A percentile compares a stretch with the other conserved stretches of the same genome.
Evolutionary conservation across 169 alveolate genomes (phyloP).

Genomic region (Hammondia hammondi): DNA sequence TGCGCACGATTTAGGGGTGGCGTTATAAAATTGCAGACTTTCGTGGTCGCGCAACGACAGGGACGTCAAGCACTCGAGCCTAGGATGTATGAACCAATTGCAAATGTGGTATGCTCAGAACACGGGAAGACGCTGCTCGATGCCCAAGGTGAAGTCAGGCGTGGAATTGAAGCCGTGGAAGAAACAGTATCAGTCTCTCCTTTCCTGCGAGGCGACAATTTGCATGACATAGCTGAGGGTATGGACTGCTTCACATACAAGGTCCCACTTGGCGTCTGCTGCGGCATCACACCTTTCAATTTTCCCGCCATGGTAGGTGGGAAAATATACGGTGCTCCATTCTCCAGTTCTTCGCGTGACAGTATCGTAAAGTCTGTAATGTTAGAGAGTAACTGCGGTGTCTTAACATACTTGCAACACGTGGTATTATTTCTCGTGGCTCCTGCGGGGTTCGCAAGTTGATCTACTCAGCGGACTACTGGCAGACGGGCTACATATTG

Average conservation of each 20-base stretch:
- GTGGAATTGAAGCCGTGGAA: constrained; percentile 88
- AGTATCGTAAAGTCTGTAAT: no score
- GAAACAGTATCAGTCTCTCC: constrained; percentile 76
- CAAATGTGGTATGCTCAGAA: constrained; percentile 59
- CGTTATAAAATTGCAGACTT: background rate
- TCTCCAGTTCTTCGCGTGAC: no score
- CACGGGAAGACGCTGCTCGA: constrained; percentile 86
- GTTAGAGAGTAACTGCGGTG: no score
- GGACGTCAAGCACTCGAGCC: background rate
- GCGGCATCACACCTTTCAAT: constrained; percentile 86
- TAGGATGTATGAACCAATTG: background rate
- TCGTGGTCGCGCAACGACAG: background rate
- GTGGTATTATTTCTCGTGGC: no score
- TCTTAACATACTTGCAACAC: no score
- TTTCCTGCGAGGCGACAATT: constrained; percentile 81
- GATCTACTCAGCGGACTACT: no score
- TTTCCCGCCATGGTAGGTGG: constrained; percentile 85
- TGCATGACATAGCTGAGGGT: constrained; percentile 79
- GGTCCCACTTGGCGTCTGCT: constrained; percentile 88
- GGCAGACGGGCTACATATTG: no score
- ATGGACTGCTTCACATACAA: constrained; percentile 84
- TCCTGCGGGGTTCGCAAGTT: no score
- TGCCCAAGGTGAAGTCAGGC: constrained; percentile 85
- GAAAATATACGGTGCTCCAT: no score
- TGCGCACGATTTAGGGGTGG: background rate